Percentiles rank a stretch among this genome's conserved stretches.
These are phyloP conservation scores for Pisolithus microcarpus DNA, from an alignment of 768 basidiomycete species.

Conservation along the genomic window DNA sequence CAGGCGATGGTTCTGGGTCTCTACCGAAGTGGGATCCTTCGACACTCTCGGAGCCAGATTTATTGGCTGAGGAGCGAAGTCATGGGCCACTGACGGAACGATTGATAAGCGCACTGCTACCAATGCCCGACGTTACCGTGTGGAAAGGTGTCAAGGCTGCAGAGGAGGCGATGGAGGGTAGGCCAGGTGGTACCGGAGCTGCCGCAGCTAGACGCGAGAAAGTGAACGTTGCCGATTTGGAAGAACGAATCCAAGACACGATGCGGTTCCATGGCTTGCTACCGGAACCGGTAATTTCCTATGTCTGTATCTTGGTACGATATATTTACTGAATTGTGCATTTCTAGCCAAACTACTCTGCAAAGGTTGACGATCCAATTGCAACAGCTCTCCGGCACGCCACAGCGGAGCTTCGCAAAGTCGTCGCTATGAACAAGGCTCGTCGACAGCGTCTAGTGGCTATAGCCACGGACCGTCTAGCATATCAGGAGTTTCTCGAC, in stretches of 20 bases:
- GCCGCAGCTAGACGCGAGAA: conserved; percentile 69
- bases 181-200: conserved; percentile 72
- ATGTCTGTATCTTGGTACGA: background rate
- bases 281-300: conserved; percentile 55
- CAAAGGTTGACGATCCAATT: conserved; percentile 90
- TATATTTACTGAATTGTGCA: conserved; percentile 11
- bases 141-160: conserved; percentile 80
- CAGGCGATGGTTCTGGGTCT: conserved; percentile 24
- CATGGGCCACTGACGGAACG: conserved; percentile 87
- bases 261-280: conserved; percentile 72
- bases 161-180: conserved; percentile 78
- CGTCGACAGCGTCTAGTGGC: conserved; percentile 65
- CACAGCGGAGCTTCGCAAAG: conserved; percentile 73
- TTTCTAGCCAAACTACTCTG: conserved; percentile 61
- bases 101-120: conserved; percentile 65
- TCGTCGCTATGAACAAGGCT: conserved; percentile 77
- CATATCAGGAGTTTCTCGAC: conserved; percentile 87
- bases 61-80: conserved; percentile 67
- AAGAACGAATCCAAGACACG: conserved; percentile 66
- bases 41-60: conserved; percentile 64
- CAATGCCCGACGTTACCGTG: conserved; percentile 53
- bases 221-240: conserved; percentile 73
- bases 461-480: conserved; percentile 81
- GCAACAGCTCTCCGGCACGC: conserved; percentile 82
- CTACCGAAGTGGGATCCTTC: conserved; percentile 78